These are phyloP conservation scores for Saccharomycopsis microspora DNA, from an alignment of 805 yeast species.

Conservation along the genomic window DNA sequence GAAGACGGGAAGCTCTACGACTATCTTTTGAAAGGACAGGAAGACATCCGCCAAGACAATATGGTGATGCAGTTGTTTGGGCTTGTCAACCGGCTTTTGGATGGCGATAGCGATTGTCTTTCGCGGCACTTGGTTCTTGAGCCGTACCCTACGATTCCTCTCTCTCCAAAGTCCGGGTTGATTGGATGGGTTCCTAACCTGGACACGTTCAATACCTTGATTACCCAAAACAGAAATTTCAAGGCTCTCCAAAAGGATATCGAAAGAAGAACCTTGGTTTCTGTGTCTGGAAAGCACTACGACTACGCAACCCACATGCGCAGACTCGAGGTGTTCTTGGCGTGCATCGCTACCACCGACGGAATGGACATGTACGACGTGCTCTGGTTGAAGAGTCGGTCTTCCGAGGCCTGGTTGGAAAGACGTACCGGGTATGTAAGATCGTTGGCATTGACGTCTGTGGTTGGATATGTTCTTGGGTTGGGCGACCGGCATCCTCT, in stretches of 20 bases:
- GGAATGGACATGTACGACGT: slow-evolving; percentile 96
- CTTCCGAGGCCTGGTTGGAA: slow-evolving; percentile 96
- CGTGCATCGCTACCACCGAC: slow-evolving; percentile 87
- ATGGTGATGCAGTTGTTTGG: slow-evolving; percentile 97
- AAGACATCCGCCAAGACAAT: slow-evolving; percentile 94
- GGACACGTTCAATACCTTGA: slow-evolving; percentile 90
- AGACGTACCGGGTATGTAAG: slow-evolving; percentile 93
- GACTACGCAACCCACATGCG: slow-evolving; percentile 81
- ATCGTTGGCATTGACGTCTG: slow-evolving; percentile 95
- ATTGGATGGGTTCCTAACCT: slow-evolving; percentile 97
- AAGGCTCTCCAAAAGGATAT: slow-evolving; percentile 10
- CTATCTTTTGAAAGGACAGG: slow-evolving; percentile 85
- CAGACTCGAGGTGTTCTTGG: slow-evolving; percentile 93
- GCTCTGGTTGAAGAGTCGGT: slow-evolving; percentile 89
- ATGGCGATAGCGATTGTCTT: slow-evolving; percentile 90
- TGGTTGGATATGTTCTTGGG: slow-evolving; percentile 96
- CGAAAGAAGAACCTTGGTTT: slow-evolving; percentile 9
- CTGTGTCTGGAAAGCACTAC: slow-evolving; percentile 36
- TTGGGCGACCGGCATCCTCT: slow-evolving; percentile 98
- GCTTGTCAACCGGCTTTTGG: slow-evolving; percentile 78
- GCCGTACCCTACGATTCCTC: slow-evolving; percentile 84
- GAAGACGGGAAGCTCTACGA: slow-evolving; percentile 88
- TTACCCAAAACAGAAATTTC: slow-evolving; percentile 85
- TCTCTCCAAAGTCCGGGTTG: slow-evolving; percentile 94
- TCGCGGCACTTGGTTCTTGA: slow-evolving; percentile 91